Percentiles rank a stretch among this genome's conserved stretches.
Evolutionary conservation across 176 grass and related monocot genomes (phyloP).

Genomic region (Chloris gayana): DNA sequence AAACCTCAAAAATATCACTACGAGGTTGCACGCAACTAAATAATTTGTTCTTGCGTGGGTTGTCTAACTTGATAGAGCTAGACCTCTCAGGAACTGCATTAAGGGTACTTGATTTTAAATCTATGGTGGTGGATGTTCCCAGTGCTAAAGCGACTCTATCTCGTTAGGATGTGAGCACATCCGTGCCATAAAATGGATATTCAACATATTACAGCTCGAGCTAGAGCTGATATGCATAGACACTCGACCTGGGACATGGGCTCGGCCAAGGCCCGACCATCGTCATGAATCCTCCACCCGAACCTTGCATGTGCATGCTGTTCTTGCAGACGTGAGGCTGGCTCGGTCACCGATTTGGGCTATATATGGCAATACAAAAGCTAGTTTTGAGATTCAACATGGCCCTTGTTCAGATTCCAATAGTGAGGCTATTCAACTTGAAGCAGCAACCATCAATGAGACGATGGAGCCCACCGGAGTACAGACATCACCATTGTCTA

Average conservation of each 20-base stretch:
- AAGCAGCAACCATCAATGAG: not conserved
- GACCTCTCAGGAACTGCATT: not conserved
- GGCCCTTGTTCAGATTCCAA: not conserved
- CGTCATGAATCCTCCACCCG: not conserved
- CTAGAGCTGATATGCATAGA: constrained; percentile 20
- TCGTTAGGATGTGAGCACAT: not conserved
- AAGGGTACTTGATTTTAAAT: not conserved
- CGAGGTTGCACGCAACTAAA: not conserved
- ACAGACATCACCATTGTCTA: no score
- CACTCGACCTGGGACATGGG: not conserved
- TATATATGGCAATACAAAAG: rapidly evolving
- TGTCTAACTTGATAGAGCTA: constrained; percentile 8
- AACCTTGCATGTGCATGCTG: not conserved
- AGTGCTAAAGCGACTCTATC: constrained; percentile 6
- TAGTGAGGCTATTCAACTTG: not conserved
- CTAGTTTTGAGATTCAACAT: not conserved
- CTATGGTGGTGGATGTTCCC: not conserved
- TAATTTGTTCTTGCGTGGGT: not conserved
- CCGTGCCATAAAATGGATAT: not conserved
- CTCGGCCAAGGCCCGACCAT: not conserved
- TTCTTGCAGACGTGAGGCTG: constrained; percentile 13
- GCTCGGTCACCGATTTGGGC: not conserved
- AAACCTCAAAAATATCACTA: not conserved
- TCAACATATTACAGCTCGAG: rapidly evolving
- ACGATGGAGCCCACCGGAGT: no score